A percentile compares a stretch with the other conserved stretches of the same genome.
These are phyloP conservation scores for Ganoderma multipileum DNA, from an alignment of 1,284 basidiomycete genomes.

Conservation along the genomic window DNA sequence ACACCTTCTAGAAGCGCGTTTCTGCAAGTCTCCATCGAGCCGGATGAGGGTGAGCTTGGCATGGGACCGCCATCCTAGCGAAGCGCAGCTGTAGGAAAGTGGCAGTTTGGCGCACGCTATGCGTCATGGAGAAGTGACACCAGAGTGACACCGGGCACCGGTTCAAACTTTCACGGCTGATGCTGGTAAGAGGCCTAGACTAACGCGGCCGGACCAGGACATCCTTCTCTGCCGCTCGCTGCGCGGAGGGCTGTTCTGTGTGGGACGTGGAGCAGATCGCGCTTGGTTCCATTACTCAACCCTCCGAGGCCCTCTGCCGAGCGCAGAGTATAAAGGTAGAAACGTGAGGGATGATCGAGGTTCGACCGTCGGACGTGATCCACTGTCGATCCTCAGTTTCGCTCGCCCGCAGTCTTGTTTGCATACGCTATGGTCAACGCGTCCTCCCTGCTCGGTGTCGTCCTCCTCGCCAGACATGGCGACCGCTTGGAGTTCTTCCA, in stretches of 20 bases:
- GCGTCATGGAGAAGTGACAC: too few relatives aligned
- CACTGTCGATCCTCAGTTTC: neutral
- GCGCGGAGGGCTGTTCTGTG: neutral
- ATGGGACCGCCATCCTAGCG: neutral
- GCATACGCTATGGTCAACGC: constrained; percentile 18
- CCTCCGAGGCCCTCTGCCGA: neutral
- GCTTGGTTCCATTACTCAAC: neutral
- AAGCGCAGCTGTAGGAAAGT: neutral
- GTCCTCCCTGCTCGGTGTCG: constrained; percentile 41
- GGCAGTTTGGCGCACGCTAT: constrained; percentile 6
- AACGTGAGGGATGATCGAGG: neutral
- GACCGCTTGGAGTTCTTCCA: constrained; percentile 50
- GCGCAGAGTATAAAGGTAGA: neutral
- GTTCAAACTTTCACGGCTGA: neutral
- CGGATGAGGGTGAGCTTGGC: neutral
- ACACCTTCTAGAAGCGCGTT: neutral
- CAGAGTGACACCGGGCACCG: neutral
- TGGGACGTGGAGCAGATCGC: neutral
- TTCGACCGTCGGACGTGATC: neutral
- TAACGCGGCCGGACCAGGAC: neutral
- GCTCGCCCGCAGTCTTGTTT: neutral
- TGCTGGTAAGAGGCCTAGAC: neutral
- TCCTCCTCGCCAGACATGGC: constrained; percentile 53
- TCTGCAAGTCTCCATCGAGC: neutral
- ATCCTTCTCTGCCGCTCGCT: neutral